Evolutionary conservation across 2,329 filamentous ascomycete species (phyloP), one percentile per base, ranked within the genome.

Genomic region (Parasarocladium wereldwijsianum): DNA sequence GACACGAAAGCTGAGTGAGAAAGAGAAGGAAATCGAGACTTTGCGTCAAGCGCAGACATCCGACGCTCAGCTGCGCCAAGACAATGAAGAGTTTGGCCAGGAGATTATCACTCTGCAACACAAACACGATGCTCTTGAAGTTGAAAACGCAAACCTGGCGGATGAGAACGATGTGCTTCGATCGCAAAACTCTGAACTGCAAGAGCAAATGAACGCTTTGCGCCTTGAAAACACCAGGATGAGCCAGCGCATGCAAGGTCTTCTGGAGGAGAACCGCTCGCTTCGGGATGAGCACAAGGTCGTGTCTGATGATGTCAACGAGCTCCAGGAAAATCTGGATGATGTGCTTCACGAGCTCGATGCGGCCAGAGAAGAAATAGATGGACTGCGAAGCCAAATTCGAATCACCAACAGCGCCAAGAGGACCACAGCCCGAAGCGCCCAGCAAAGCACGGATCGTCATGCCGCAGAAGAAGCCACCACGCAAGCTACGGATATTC

Each of bases 261-360:
- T 64, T 17, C 42, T 53, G 11, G 51, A 40, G 9, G 60, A 65
- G 39, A 64, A 63, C 37, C 51, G 54, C 18, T 57, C 60, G 4
- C 49, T 66, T 13, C 56, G 57, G 13, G 41, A 47, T 7, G 54
- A 50, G 34, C 57, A 61, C 35, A 49, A 54, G 21, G 38, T 47
- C 9, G 41, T 65, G 16, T 52, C 52, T 30, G 46, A 55, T 6
- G 56, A 64, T 39, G 62, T 59, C 25, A 50, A 54, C 10, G 55
- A 58, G 22, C 50, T 65, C 2, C 54, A 58, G 11, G 49, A 58
- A 24, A 57, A 47, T 20, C 43, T 60, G 4, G 51, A 57, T 19
- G 48, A 45, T 7, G 46, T 46, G 10, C 54, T 59, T 32, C 49
- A 55, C 23, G 58, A 64, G 22, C 44, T 63, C 14, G 53, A 59